Evolutionary conservation across 306 rosid genomes (phyloP).

Genomic region (Vigna trinervia): DNA sequence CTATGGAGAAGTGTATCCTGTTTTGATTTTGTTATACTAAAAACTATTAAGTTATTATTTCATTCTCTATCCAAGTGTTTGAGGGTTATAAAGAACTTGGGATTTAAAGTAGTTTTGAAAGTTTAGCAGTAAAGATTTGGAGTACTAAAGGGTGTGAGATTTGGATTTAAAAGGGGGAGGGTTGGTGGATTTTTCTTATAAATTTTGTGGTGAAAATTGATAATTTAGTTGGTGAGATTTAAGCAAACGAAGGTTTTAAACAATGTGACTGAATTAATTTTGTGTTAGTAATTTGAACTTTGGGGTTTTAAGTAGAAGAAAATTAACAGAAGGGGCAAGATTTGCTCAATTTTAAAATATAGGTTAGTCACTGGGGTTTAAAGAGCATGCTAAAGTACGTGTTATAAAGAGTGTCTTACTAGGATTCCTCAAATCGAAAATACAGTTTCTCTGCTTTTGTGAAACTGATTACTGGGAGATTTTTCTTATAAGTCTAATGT

Average conservation of each 20-base stretch:
- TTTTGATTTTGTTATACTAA: neutral
- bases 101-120: neutral
- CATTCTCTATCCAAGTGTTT: neutral
- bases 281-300: neutral
- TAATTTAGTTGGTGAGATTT: neutral
- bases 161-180: neutral
- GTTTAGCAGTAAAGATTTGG: no score
- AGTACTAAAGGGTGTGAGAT: neutral
- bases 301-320: neutral
- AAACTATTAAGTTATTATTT: neutral
- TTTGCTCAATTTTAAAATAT: neutral
- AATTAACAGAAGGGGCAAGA: neutral
- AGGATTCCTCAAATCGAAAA: neutral
- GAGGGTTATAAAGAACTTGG: neutral
- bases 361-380: neutral
- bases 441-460: neutral
- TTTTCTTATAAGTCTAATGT: neutral
- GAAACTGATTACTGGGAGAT: neutral
- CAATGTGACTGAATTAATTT: neutral
- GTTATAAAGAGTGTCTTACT: neutral
- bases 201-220: neutral
- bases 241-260: neutral
- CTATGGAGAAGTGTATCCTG: neutral
- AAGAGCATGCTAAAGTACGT: neutral
- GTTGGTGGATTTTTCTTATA: neutral